Conservation (phyloP, 2,329 filamentous ascomycete genomes). For the Penicillium frequentans region DNA sequence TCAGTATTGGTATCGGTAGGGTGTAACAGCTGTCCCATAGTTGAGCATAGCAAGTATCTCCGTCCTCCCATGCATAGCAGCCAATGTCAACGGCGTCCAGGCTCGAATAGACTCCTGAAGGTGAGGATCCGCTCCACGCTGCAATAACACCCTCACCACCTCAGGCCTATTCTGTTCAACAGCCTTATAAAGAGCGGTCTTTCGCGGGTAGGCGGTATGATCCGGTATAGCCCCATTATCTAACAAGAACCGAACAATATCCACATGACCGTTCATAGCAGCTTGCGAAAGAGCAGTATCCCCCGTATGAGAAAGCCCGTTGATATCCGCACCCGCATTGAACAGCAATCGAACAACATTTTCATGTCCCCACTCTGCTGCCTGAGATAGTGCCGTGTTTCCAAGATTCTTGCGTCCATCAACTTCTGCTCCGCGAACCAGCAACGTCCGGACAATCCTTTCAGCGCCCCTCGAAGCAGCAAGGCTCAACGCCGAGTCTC, state of each 20-base stretch:
- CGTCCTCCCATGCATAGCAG: neutral
- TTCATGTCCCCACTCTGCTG: conserved; percentile 11
- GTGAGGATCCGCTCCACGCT: conserved; percentile 12
- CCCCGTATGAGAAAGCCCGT: conserved; percentile 9
- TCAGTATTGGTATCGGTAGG: neutral
- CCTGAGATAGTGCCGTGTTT: conserved; percentile 11
- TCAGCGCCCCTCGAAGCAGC: conserved; percentile 12
- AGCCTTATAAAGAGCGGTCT: conserved; percentile 15
- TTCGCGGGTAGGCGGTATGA: conserved; percentile 1
- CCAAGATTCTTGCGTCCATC: neutral
- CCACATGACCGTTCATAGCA: conserved; percentile 11
- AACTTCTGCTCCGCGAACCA: conserved; percentile 6
- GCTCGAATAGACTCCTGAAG: conserved; percentile 4
- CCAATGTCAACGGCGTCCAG: conserved; percentile 4
- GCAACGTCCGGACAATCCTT: conserved; percentile 10
- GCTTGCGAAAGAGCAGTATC: conserved; percentile 18
- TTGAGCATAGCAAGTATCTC: conserved; percentile 7
- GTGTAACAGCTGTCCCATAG: neutral
- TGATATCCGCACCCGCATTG: conserved; percentile 12
- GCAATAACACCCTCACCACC: conserved; percentile 12
- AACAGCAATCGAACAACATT: conserved; percentile 11
- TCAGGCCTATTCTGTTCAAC: neutral
- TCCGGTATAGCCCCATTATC: conserved; percentile 11
- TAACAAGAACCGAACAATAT: conserved; percentile 11
- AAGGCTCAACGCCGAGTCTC: conserved; percentile 10